A percentile compares a stretch with the other conserved stretches of the same genome.
phyloP scores from a whole-genome alignment of 768 basidiomycete genomes.

The Rhodotorula kratochvilovae region DNA sequence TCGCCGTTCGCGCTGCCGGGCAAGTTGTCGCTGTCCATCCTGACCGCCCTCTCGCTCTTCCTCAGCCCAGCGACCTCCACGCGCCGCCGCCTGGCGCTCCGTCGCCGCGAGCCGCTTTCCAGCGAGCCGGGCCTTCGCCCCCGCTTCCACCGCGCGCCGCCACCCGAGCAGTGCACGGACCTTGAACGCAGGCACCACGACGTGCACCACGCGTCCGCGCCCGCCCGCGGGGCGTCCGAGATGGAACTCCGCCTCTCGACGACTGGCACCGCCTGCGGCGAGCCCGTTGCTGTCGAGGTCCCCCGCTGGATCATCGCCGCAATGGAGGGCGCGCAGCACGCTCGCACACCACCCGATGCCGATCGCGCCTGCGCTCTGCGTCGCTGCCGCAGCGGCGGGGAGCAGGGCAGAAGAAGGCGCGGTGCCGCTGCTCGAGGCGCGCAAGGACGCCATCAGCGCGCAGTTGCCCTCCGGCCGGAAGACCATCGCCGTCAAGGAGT shows the following conservation, averaged over 20 bases:
- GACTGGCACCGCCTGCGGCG: neutral
- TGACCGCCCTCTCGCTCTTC: neutral
- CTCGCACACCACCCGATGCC: neutral
- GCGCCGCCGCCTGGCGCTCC: too few relatives aligned
- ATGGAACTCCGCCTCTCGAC: slow-evolving; percentile 7
- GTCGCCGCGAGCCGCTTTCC: too few relatives aligned
- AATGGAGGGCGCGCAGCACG: slow-evolving; percentile 1
- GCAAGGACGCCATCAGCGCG: slow-evolving; percentile 44
- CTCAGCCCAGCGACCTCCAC: neutral
- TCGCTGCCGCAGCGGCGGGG: too few relatives aligned
- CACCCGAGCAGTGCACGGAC: neutral
- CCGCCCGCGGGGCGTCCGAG: neutral
- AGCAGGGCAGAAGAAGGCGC: slow-evolving; percentile 19
- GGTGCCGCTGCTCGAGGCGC: slow-evolving; percentile 38
- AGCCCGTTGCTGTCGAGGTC: slow-evolving; percentile 12
- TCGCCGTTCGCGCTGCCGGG: neutral
- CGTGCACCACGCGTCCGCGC: neutral
- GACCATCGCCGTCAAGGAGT: slow-evolving; percentile 49
- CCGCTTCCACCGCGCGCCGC: neutral
- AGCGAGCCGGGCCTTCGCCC: neutral
- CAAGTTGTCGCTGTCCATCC: neutral
- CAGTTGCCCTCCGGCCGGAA: slow-evolving; percentile 48
- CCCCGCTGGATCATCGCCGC: slow-evolving; percentile 16
- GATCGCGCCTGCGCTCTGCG: neutral
- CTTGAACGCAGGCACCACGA: neutral